These are phyloP conservation scores for Claviceps pazoutovae DNA, from an alignment of 2,329 filamentous ascomycete genomes.

Conservation along the genomic window DNA sequence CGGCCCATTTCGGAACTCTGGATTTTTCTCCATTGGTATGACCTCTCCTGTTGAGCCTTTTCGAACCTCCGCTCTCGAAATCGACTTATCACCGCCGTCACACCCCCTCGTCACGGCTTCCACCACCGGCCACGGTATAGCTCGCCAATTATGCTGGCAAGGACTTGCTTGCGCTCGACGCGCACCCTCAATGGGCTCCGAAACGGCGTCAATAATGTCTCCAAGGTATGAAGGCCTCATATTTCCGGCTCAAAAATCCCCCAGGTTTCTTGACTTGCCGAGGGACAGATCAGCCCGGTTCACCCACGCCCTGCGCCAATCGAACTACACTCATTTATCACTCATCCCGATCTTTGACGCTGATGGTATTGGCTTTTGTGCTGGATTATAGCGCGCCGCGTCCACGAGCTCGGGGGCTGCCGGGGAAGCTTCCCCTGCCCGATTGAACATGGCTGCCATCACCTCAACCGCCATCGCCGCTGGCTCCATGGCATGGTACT, in stretches of 20 bases:
- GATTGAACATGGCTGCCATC: conserved; percentile 73
- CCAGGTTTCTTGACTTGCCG: conserved; percentile 6
- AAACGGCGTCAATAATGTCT: conserved; percentile 56
- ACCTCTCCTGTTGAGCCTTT: conserved; percentile 25
- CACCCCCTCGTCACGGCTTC: conserved; percentile 20
- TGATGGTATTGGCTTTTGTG: conserved; percentile 20
- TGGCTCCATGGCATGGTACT: conserved; percentile 93
- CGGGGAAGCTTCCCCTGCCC: conserved; percentile 57
- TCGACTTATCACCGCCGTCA: conserved; percentile 22
- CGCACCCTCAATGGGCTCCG: conserved; percentile 69
- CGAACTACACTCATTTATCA: conserved; percentile 9
- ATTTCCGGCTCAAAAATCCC: conserved; percentile 11
- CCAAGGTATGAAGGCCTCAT: conserved; percentile 48
- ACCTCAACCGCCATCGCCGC: conserved; percentile 76
- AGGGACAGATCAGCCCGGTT: conserved; percentile 15
- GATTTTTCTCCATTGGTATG: conserved; percentile 26
- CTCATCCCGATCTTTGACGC: conserved; percentile 15
- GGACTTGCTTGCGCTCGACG: conserved; percentile 78
- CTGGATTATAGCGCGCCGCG: conserved; percentile 38
- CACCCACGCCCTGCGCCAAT: conserved; percentile 15
- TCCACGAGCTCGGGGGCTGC: conserved; percentile 64
- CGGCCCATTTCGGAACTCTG: conserved; percentile 29
- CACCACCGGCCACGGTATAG: conserved; percentile 24
- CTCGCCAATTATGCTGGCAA: conserved; percentile 71
- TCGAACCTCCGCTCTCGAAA: conserved; percentile 24